A percentile compares a stretch with the other conserved stretches of the same genome.
phyloP scores from a whole-genome alignment of 2,329 filamentous ascomycete species.

The Magnaporthiopsis poae region DNA sequence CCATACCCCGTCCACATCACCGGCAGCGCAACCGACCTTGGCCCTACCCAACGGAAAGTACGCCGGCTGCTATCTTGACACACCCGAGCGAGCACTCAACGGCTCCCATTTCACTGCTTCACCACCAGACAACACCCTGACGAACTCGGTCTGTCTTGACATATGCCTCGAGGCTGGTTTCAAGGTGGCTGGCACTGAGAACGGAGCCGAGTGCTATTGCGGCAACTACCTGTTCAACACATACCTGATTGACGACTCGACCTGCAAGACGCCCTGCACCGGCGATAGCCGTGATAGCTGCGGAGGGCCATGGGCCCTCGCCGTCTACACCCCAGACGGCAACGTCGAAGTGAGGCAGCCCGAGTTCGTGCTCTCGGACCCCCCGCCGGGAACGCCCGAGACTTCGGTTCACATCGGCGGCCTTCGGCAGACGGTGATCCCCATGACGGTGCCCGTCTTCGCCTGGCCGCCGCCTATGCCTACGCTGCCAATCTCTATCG shows the following conservation, averaged over 20 bases:
- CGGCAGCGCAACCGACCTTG: conserved; percentile 10
- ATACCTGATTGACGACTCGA: conserved; percentile 14
- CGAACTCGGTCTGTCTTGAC: conserved; percentile 14
- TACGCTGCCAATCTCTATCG: background rate
- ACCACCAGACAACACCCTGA: conserved; percentile 11
- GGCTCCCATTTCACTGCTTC: conserved; percentile 12
- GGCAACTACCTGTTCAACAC: conserved; percentile 15
- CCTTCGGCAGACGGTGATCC: conserved; percentile 14
- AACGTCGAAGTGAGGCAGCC: conserved; percentile 12
- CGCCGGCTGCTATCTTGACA: conserved; percentile 16
- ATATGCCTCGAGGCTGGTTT: conserved; percentile 13
- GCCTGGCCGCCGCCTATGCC: conserved; percentile 12
- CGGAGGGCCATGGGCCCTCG: conserved; percentile 15
- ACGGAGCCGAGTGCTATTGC: conserved; percentile 16
- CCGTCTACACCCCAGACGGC: conserved; percentile 15
- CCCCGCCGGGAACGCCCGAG: conserved; percentile 13
- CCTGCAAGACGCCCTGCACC: conserved; percentile 15
- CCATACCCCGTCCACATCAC: background rate
- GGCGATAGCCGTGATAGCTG: conserved; percentile 11
- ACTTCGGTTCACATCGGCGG: conserved; percentile 13
- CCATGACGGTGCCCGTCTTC: conserved; percentile 13
- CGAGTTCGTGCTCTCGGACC: conserved; percentile 13
- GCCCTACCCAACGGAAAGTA: conserved; percentile 10
- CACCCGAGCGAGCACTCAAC: conserved; percentile 11
- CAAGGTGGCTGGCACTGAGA: conserved; percentile 14